These are phyloP conservation scores for Epichloe gansuensis DNA, from an alignment of 2,329 filamentous ascomycete genomes.

Conservation along the genomic window DNA sequence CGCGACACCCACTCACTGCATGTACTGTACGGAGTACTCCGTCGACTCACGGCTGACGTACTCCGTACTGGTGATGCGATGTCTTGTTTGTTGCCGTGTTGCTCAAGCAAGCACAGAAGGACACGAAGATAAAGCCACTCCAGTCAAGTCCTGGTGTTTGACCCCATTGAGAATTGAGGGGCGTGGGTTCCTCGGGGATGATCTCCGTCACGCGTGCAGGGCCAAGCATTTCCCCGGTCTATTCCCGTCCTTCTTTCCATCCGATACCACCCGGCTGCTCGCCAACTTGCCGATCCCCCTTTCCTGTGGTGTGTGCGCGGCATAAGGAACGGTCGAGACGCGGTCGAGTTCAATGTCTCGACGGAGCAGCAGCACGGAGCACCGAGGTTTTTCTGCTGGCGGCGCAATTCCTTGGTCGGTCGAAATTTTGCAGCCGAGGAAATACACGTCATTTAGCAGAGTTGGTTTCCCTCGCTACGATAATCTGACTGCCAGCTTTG, in stretches of 20 bases:
- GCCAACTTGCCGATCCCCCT: not conserved
- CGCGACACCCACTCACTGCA: too few species aligned
- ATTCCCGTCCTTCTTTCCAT: not conserved
- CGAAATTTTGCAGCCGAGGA: not conserved
- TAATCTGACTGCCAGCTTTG: too few species aligned
- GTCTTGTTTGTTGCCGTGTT: not conserved
- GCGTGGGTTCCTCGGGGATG: conserved; percentile 16
- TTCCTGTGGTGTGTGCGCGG: not conserved
- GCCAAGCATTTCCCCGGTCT: not conserved
- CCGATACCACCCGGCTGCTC: not conserved
- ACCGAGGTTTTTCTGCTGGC: not conserved
- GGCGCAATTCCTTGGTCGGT: not conserved
- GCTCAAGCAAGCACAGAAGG: too few species aligned
- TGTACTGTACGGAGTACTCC: not conserved
- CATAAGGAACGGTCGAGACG: not conserved
- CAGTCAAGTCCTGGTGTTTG: conserved; percentile 24
- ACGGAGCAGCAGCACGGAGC: not conserved
- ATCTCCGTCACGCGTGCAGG: conserved; percentile 2
- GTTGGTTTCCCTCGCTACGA: too few species aligned
- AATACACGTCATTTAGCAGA: too few species aligned
- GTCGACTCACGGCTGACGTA: too few species aligned
- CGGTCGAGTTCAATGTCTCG: not conserved
- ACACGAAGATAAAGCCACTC: conserved; percentile 20
- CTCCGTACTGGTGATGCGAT: not conserved
- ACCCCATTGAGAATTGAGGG: conserved; percentile 13